Evolutionary conservation across 2,329 filamentous ascomycete species (phyloP).

Genomic region (Scolecobasidium constrictum): DNA sequence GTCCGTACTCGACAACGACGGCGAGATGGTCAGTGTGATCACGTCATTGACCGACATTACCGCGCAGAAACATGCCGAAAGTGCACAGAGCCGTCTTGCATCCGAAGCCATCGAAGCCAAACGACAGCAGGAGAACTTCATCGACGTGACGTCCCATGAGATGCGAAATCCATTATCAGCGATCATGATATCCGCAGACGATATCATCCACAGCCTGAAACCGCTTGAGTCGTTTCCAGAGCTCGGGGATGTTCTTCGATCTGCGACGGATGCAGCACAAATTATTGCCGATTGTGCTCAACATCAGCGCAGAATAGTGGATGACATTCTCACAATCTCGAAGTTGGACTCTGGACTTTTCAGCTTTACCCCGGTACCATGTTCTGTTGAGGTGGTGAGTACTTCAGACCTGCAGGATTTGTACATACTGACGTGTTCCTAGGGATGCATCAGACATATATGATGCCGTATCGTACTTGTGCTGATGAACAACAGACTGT

Average conservation of each 20-base stretch:
- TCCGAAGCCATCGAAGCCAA: conserved; percentile 4
- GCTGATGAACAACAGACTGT: no score
- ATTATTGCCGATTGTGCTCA: conserved; percentile 4
- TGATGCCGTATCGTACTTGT: no score
- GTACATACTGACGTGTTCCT: no score
- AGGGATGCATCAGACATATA: no score
- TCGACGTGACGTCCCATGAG: conserved; percentile 1
- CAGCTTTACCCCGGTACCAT: conserved; percentile 1
- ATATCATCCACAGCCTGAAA: conserved; percentile 5
- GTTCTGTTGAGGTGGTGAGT: no score
- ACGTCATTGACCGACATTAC: conserved; percentile 1
- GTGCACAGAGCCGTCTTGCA: neutral
- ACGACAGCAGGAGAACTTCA: conserved; percentile 4
- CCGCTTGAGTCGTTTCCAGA: neutral
- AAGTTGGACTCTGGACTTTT: neutral
- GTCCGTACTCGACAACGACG: no score
- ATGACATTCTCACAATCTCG: neutral
- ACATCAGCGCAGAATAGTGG: conserved; percentile 4
- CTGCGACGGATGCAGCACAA: neutral
- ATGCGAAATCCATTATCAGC: conserved; percentile 9
- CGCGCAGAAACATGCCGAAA: conserved; percentile 4
- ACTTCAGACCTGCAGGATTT: no score
- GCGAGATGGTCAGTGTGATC: neutral
- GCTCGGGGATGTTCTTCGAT: neutral
- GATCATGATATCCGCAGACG: conserved; percentile 7